A percentile compares a stretch with the other conserved stretches of the same genome.
Conservation (phyloP, 2,329 filamentous ascomycete genomes). For the Zalaria sp. region DNA sequence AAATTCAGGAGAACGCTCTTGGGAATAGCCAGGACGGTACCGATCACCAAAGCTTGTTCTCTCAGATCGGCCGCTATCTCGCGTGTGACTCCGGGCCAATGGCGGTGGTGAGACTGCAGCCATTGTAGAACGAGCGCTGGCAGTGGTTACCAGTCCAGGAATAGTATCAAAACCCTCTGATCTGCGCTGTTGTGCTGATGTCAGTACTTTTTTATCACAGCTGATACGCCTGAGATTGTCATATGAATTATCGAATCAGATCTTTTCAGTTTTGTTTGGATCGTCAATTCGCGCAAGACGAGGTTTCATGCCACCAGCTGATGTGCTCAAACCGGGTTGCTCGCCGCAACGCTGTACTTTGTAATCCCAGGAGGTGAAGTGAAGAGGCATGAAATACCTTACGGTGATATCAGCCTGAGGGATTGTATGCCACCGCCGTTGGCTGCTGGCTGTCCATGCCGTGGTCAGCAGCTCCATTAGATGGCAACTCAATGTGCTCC, state of each 20-base stretch:
- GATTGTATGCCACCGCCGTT: constrained; percentile 16
- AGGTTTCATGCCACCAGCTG: constrained; percentile 12
- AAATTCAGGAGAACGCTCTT: too few species aligned
- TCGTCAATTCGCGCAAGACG: constrained; percentile 23
- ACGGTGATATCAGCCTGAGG: not conserved
- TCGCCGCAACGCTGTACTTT: not conserved
- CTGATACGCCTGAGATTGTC: not conserved
- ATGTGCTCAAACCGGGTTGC: not conserved
- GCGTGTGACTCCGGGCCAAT: not conserved
- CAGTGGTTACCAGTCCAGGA: not conserved
- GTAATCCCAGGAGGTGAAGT: not conserved
- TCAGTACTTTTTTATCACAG: not conserved
- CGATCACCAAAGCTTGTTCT: too few species aligned
- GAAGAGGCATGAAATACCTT: not conserved
- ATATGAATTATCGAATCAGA: constrained; percentile 39
- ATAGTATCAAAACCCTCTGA: not conserved
- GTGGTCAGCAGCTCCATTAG: constrained; percentile 13
- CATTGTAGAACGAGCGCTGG: not conserved
- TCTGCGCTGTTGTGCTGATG: not conserved
- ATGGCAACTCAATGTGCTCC: constrained; percentile 8
- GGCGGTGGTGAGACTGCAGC: not conserved
- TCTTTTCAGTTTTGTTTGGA: constrained; percentile 60
- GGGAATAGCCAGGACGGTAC: too few species aligned
- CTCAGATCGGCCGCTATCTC: not conserved
- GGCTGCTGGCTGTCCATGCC: constrained; percentile 7